phyloP scores from a whole-genome alignment of 1,284 basidiomycete genomes.

The Ceratobasidium sp. region DNA sequence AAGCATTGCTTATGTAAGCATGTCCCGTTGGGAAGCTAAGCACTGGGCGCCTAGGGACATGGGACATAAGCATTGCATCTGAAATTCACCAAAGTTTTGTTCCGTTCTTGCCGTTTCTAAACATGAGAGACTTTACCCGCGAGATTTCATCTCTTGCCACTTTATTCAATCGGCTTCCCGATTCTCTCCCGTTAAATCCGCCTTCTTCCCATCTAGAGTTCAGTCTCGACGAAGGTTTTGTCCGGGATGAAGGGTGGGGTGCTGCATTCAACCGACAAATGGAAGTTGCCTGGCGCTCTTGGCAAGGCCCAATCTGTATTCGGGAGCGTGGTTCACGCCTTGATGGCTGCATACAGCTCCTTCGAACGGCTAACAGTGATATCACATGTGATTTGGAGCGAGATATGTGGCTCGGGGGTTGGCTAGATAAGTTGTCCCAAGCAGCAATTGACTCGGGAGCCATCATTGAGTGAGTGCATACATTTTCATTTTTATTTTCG shows the following conservation, averaged over 20 bases:
- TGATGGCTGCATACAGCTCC: not conserved
- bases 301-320: slow-evolving; percentile 17
- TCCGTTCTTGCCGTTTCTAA: not conserved
- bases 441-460: not conserved
- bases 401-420: slow-evolving; percentile 5
- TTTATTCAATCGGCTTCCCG: not conserved
- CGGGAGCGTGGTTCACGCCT: slow-evolving; percentile 1
- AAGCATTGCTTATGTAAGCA: slow-evolving; percentile 20
- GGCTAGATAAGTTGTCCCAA: not conserved
- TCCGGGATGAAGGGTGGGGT: slow-evolving; percentile 6
- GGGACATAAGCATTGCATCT: slow-evolving; percentile 14
- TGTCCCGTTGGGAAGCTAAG: slow-evolving; percentile 14
- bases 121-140: not conserved
- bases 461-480: too few species aligned
- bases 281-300: slow-evolving; percentile 16
- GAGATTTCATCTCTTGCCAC: not conserved
- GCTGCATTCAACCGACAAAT: slow-evolving; percentile 8
- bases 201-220: not conserved
- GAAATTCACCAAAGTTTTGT: slow-evolving; percentile 7
- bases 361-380: not conserved
- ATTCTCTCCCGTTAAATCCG: slow-evolving; percentile 6
- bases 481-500: too few species aligned
- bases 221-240: not conserved
- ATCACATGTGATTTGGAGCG: not conserved
- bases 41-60: slow-evolving; percentile 3